These are phyloP conservation scores for Aspergillus sclerotialis DNA, from an alignment of 2,329 filamentous ascomycete genomes.

Conservation along the genomic window DNA sequence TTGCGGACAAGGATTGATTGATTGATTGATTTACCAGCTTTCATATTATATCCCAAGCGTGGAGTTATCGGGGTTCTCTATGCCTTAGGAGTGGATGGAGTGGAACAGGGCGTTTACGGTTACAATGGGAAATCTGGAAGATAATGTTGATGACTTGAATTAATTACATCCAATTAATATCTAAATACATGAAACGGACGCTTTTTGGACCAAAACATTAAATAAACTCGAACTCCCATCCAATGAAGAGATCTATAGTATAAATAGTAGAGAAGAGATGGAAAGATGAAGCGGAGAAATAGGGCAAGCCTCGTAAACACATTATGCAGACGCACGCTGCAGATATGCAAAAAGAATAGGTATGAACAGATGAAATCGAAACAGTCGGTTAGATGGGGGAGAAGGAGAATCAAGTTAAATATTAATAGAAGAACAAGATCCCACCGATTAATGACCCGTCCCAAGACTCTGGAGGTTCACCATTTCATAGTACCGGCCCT, in stretches of 20 bases:
- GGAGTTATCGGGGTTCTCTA: no score
- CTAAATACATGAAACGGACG: no score
- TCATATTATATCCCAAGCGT: no score
- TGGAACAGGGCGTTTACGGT: no score
- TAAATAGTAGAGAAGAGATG: constrained; percentile 1
- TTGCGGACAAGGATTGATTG: constrained; percentile 29
- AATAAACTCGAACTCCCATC: no score
- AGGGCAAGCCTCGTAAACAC: not conserved
- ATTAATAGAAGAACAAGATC: not conserved
- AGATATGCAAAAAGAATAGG: not conserved
- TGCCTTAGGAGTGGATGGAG: no score
- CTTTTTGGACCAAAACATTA: no score
- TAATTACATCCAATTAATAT: no score
- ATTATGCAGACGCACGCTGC: not conserved
- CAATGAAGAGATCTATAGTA: constrained; percentile 15
- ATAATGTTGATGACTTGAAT: no score
- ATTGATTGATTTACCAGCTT: no score
- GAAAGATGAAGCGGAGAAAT: not conserved
- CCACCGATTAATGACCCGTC: constrained; percentile 38
- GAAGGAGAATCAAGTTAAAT: not conserved
- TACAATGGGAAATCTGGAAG: no score
- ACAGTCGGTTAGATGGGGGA: constrained; percentile 3
- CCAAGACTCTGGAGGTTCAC: constrained; percentile 74
- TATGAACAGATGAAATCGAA: not conserved
- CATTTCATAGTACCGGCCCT: constrained; percentile 69